These are phyloP conservation scores for Litsea cubeba DNA, from an alignment of 164 flowering plant genomes.

Conservation along the genomic window DNA sequence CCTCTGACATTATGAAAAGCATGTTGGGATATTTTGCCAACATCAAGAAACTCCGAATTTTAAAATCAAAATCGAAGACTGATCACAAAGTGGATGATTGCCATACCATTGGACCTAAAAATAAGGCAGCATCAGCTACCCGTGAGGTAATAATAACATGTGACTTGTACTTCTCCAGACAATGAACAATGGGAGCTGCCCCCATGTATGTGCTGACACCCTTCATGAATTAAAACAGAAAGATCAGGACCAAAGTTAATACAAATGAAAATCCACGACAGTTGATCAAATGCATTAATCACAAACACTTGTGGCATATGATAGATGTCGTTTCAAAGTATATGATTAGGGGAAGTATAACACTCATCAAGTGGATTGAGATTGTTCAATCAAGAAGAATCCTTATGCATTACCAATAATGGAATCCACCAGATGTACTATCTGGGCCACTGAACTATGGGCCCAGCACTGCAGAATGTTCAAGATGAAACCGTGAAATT, in stretches of 20 bases:
- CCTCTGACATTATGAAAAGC: not conserved
- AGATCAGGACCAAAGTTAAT: slow-evolving; percentile 1
- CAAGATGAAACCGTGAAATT: not conserved
- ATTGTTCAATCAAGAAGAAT: not conserved
- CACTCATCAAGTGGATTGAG: not conserved
- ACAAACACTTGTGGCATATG: not conserved
- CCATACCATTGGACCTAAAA: slow-evolving; percentile 91
- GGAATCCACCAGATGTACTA: not conserved
- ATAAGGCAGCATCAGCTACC: slow-evolving; percentile 93
- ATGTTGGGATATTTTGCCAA: not conserved
- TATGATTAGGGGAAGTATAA: not conserved
- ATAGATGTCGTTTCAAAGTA: not conserved
- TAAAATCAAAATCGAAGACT: not conserved
- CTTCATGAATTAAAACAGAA: slow-evolving; percentile 33
- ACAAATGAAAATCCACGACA: not conserved
- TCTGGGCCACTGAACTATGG: not conserved
- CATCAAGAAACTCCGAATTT: not conserved
- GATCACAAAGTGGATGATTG: not conserved
- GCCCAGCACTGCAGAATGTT: not conserved
- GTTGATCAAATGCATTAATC: not conserved
- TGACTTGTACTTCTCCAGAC: slow-evolving; percentile 75
- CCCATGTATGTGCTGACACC: slow-evolving; percentile 89
- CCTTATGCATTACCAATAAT: not conserved
- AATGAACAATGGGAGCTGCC: slow-evolving; percentile 91
- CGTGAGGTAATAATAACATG: slow-evolving; percentile 82